These are phyloP conservation scores for Rhodamnia argentea DNA, from an alignment of 345 rosid species.

Conservation along the genomic window DNA sequence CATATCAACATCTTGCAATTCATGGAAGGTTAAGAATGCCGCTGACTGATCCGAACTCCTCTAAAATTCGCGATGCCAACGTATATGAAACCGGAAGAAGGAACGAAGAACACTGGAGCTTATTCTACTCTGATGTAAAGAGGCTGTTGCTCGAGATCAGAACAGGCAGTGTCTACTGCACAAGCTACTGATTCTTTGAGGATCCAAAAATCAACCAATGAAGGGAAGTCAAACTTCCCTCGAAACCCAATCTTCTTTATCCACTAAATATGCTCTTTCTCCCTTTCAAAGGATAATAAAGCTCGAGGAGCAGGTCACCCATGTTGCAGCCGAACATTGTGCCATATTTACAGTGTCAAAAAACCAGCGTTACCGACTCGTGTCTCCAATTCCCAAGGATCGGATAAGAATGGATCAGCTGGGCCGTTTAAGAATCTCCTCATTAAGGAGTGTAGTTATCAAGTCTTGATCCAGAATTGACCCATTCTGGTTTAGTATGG, in stretches of 20 bases:
- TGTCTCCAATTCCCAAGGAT: neutral
- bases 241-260: neutral
- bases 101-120: neutral
- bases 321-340: neutral
- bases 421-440: constrained; percentile 45
- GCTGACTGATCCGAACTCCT: neutral
- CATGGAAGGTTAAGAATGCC: neutral
- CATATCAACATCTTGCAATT: neutral
- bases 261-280: neutral
- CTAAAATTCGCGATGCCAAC: neutral
- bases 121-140: neutral
- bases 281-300: neutral
- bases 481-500: constrained; percentile 26
- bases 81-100: neutral
- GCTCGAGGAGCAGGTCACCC: neutral
- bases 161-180: neutral
- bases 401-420: constrained; percentile 14
- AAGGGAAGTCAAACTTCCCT: neutral
- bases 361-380: neutral
- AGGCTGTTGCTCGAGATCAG: neutral
- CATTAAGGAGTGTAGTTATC: constrained; percentile 37
- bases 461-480: constrained; percentile 19
- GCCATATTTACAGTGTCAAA: constrained; percentile 2
- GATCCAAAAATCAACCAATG: neutral
- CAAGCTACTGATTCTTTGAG: neutral